Evolutionary conservation across 768 basidiomycete species (phyloP).

Genomic region (Suillus sp.): DNA sequence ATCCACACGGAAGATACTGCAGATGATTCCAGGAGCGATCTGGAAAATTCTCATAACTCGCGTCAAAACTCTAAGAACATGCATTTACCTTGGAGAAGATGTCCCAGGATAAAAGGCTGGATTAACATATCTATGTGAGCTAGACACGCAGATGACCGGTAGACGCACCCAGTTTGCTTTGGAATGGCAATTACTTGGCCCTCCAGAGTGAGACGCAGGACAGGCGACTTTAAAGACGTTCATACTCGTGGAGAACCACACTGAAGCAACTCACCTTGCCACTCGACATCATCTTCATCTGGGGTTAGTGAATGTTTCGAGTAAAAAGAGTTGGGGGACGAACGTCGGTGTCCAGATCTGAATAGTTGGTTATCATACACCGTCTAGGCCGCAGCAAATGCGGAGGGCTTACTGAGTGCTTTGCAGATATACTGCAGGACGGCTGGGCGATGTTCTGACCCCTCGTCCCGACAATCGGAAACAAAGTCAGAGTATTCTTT

Average conservation of each 20-base stretch:
- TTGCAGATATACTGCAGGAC: constrained; percentile 48
- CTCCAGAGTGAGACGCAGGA: constrained; percentile 10
- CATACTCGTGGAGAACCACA: not conserved
- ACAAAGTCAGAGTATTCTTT: constrained; percentile 41
- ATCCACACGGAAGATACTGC: constrained; percentile 47
- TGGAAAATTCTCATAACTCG: constrained; percentile 22
- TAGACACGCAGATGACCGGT: not conserved
- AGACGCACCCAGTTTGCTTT: constrained; percentile 23
- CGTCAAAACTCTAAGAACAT: constrained; percentile 17
- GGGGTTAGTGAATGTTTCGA: constrained; percentile 37
- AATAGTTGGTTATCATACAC: constrained; percentile 39
- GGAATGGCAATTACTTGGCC: constrained; percentile 15
- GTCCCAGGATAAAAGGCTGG: constrained; percentile 36
- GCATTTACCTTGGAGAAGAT: constrained; percentile 22
- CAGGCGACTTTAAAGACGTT: constrained; percentile 16
- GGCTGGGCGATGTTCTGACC: constrained; percentile 27
- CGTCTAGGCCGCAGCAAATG: constrained; percentile 15
- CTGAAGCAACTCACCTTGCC: constrained; percentile 37
- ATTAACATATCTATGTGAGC: constrained; percentile 13
- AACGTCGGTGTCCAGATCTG: constrained; percentile 19
- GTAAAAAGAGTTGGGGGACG: constrained; percentile 48
- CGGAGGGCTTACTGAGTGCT: constrained; percentile 45
- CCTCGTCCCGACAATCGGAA: constrained; percentile 31
- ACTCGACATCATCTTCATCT: constrained; percentile 39
- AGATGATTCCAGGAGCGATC: constrained; percentile 48